phyloP scores from a whole-genome alignment of 768 basidiomycete species.

The Lactifluus pinguis region DNA sequence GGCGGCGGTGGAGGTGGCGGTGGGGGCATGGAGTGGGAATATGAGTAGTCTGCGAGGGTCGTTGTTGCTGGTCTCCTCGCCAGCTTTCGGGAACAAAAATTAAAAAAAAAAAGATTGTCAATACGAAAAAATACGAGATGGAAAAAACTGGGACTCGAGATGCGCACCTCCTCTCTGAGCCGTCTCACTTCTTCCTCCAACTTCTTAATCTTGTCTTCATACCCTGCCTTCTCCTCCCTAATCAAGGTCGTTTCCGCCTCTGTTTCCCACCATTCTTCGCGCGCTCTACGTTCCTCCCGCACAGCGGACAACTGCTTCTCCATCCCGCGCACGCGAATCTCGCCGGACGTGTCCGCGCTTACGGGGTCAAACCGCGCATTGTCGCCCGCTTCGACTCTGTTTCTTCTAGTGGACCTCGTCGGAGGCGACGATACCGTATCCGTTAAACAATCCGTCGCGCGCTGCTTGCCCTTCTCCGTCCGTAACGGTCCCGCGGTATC shows the following conservation, averaged over 20 bases:
- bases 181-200: constrained; percentile 58
- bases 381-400: not conserved
- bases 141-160: not conserved
- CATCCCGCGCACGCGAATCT: constrained; percentile 45
- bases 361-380: constrained; percentile 1
- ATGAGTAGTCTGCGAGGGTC: not conserved
- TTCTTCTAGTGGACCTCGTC: not conserved
- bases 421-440: not conserved
- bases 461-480: constrained; percentile 26
- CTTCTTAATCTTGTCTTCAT: constrained; percentile 53
- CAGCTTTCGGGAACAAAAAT: constrained; percentile 21
- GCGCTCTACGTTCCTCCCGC: constrained; percentile 40
- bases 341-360: constrained; percentile 34
- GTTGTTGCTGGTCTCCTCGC: constrained; percentile 2
- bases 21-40: constrained; percentile 11
- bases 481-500: too few relatives aligned
- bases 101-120: not conserved
- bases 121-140: not conserved
- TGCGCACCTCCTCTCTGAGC: constrained; percentile 47
- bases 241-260: constrained; percentile 28
- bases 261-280: constrained; percentile 35
- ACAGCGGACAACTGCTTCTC: constrained; percentile 54
- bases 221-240: constrained; percentile 38
- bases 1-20: constrained; percentile 18
- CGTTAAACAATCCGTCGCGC: not conserved